These are phyloP conservation scores for Falciphora oryzae DNA, from an alignment of 2,329 filamentous ascomycete genomes.

Conservation along the genomic window DNA sequence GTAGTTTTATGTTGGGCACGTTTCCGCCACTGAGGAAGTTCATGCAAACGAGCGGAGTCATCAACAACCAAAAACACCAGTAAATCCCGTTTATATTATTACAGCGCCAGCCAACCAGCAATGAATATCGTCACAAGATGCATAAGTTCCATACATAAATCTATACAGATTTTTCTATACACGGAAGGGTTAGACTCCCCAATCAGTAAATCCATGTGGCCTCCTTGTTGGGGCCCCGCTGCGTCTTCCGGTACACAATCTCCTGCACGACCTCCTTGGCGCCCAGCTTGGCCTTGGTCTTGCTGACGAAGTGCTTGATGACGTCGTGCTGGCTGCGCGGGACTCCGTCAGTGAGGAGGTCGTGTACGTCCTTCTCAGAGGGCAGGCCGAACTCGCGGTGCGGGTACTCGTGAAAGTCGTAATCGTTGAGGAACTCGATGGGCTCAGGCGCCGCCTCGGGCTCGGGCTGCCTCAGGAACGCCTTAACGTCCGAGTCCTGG, in stretches of 20 bases:
- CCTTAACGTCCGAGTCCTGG: slow-evolving; percentile 44
- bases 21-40: no score
- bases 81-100: slow-evolving; percentile 1
- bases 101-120: not conserved
- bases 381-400: slow-evolving; percentile 66
- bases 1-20: no score
- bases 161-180: not conserved
- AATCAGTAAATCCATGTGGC: slow-evolving; percentile 23
- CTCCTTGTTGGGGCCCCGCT: slow-evolving; percentile 18
- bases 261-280: slow-evolving; percentile 63
- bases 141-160: not conserved
- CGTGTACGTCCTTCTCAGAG: slow-evolving; percentile 55
- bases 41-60: not conserved
- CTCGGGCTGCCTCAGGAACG: slow-evolving; percentile 56
- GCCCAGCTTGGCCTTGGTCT: slow-evolving; percentile 60
- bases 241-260: slow-evolving; percentile 59
- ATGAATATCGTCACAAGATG: not conserved
- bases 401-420: slow-evolving; percentile 69
- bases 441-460: slow-evolving; percentile 31
- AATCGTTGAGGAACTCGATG: slow-evolving; percentile 56
- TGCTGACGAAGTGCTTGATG: slow-evolving; percentile 54
- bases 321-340: slow-evolving; percentile 49
- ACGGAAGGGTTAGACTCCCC: not conserved
- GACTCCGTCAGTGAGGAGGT: slow-evolving; percentile 32
- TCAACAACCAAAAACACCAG: not conserved